A percentile compares a stretch with the other conserved stretches of the same genome.
phyloP scores from a whole-genome alignment of 225 moss, liverwort and hornwort species.

The Rhytidiadelphus loreus region DNA sequence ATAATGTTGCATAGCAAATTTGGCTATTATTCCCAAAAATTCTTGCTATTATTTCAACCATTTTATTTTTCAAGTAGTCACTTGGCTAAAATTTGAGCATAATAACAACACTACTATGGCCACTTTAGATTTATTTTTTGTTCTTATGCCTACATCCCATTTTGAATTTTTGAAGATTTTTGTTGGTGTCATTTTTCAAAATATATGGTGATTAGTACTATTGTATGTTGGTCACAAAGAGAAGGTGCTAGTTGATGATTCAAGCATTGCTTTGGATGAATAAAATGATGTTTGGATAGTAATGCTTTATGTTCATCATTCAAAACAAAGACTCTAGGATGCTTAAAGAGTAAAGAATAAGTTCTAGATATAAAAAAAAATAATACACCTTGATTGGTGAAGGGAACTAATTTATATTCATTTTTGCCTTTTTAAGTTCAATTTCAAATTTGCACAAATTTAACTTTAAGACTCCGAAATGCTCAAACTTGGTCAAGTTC shows the following conservation, averaged over 20 bases:
- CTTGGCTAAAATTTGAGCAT: background rate
- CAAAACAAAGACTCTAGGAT: background rate
- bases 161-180: background rate
- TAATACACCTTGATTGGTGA: background rate
- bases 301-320: background rate
- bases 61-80: background rate
- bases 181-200: background rate
- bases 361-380: background rate
- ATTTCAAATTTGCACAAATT: background rate
- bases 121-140: background rate
- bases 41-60: background rate
- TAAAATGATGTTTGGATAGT: background rate
- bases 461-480: background rate
- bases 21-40: background rate
- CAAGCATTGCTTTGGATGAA: background rate
- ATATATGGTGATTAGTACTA: too few species aligned
- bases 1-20: background rate
- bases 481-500: fast-evolving
- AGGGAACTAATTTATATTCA: background rate
- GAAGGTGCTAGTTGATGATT: background rate
- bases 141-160: too few species aligned
- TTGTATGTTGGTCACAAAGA: background rate
- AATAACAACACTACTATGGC: fast-evolving
- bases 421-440: background rate
- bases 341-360: background rate